A percentile compares a stretch with the other conserved stretches of the same genome.
These are phyloP conservation scores for Venturia effusa DNA, from an alignment of 2,329 filamentous ascomycete genomes.

Conservation along the genomic window DNA sequence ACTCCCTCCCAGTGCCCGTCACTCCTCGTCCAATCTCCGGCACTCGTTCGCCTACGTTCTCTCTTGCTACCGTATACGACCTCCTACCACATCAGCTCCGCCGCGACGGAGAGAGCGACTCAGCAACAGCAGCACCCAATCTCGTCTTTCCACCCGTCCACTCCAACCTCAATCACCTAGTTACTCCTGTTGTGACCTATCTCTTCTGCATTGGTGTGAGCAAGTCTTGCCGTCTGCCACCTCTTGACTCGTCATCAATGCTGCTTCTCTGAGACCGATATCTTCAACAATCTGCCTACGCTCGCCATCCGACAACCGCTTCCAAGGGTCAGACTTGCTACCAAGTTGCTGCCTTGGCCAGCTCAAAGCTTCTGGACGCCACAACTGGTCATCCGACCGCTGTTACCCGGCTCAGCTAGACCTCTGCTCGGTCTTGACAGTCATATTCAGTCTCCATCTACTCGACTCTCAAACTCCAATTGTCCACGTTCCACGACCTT, in stretches of 20 bases:
- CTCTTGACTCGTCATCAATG: constrained; percentile 7
- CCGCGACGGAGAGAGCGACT: not conserved
- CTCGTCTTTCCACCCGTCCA: not conserved
- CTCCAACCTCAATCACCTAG: not conserved
- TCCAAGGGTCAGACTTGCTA: not conserved
- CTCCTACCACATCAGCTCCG: not conserved
- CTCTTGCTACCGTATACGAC: not conserved
- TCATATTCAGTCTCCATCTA: not conserved
- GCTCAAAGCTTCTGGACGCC: constrained; percentile 2
- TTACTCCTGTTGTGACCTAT: not conserved
- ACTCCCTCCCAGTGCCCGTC: not conserved
- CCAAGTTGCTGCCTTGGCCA: constrained; percentile 2
- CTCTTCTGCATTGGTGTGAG: constrained; percentile 6
- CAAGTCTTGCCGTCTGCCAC: constrained; percentile 5
- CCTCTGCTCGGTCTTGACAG: not conserved
- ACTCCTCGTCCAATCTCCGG: not conserved
- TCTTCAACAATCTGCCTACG: not conserved
- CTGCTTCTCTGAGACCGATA: constrained; percentile 1
- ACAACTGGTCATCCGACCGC: not conserved
- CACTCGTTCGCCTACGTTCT: not conserved
- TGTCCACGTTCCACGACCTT: not conserved
- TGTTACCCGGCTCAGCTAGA: not conserved
- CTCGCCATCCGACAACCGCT: not conserved
- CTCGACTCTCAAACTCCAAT: not conserved
- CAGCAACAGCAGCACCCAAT: not conserved